Percentiles rank a stretch among this genome's conserved stretches.
Evolutionary conservation across 306 rosid genomes (phyloP).

Genomic region (Casuarina glauca): DNA sequence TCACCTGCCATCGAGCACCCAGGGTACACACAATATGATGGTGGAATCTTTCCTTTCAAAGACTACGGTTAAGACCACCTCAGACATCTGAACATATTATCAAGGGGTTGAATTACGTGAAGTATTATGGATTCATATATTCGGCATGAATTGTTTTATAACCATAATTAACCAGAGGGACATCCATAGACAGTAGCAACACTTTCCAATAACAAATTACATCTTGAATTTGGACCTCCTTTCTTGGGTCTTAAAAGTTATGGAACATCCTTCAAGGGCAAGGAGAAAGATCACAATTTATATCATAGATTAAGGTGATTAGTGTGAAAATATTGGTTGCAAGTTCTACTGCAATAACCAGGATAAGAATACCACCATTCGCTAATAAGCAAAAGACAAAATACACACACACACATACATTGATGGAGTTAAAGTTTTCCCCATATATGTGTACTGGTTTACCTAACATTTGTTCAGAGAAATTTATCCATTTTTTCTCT

Average conservation of each 20-base stretch:
- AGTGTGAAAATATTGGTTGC: constrained; percentile 8
- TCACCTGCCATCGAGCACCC: background rate
- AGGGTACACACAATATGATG: background rate
- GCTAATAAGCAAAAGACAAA: too few relatives aligned
- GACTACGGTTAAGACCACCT: too few relatives aligned
- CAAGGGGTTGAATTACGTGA: background rate
- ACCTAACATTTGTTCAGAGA: background rate
- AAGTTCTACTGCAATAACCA: background rate
- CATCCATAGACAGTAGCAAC: constrained; percentile 1
- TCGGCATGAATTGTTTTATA: background rate
- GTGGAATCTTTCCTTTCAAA: background rate
- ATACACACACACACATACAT: background rate
- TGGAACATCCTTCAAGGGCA: background rate
- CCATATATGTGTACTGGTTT: background rate
- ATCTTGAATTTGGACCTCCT: background rate
- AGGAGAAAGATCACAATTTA: constrained; percentile 11
- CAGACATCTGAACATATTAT: background rate
- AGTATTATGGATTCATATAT: background rate
- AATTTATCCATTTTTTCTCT: background rate
- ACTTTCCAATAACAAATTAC: background rate
- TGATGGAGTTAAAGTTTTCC: background rate
- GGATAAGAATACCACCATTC: background rate
- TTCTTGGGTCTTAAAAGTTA: background rate
- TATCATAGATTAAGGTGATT: constrained; percentile 10
- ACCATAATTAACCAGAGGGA: background rate